Base-by-base conservation (phyloP, 768 basidiomycete species). In the Zangia roseola region DNA sequence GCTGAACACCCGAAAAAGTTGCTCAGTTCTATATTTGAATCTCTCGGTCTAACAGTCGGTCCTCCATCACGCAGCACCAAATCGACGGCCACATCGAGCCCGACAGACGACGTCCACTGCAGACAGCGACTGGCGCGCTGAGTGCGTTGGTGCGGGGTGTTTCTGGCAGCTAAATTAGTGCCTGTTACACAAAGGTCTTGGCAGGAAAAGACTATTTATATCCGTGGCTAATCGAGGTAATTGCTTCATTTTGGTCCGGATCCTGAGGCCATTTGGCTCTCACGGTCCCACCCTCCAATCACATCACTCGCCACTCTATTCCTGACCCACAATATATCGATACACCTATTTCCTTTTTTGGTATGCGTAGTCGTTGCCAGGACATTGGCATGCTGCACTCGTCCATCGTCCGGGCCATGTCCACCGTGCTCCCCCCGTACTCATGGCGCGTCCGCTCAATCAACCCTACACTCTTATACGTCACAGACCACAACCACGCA, bases 401-500 rank as follows among this genome's bases (percentile, higher is more conserved):
- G 8, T 47, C 49, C 45, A 23, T 36, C 40, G 20, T 44, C 25
- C 38, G 38, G 30, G n/a, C 5, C 31, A 31, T 31, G 31, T 31
- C 31, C 30, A 31, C 13, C 30, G 13, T 14, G 5, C 31, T 58
- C 10, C 65, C 61, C 0, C 39, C 0, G 1, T 69, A 70, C 25
- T 53, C 48, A 17, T 67, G 63, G 69, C 31, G 53, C 4, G 10
- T 43, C 1, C 55, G 46, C 21, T 21, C 49, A 7, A 8, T n/a
- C 33, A 43, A 14, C 10, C 52, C 68, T 0, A 56, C 50, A 0
- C 36, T 78, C 10, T 52, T 55, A 21, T 70, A 74, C 49, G 37
- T 55, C 24, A 71, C 69, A 16, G 58, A 72, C 21, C 69, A 80
- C 49, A 20, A 37, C 26, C 45, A 45, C 4, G 69, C 69, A 35